Percentiles rank a stretch among this genome's conserved stretches.
phyloP scores from a whole-genome alignment of 1,139 yeast genomes.

The Suhomyces ambrosiae region DNA sequence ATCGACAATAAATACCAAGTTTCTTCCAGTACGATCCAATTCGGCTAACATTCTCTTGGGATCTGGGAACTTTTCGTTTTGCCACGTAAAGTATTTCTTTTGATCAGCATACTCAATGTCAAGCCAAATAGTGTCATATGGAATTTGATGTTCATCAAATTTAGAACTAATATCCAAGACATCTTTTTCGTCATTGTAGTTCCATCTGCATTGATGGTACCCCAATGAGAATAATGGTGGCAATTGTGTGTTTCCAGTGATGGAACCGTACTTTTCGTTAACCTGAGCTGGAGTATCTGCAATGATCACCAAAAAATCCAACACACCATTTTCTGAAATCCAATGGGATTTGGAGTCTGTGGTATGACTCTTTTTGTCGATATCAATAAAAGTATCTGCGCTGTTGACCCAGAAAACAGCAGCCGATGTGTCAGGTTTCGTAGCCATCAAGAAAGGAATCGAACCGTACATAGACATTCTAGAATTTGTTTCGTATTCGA shows the following conservation, averaged over 20 bases:
- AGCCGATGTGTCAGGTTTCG: constrained; percentile 56
- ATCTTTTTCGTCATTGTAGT: constrained; percentile 85
- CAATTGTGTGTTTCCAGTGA: constrained; percentile 77
- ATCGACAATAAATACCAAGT: constrained; percentile 82
- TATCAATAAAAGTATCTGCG: constrained; percentile 90
- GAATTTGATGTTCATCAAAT: constrained; percentile 76
- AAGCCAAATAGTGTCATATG: constrained; percentile 93
- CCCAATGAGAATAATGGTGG: constrained; percentile 85
- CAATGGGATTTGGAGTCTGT: constrained; percentile 65
- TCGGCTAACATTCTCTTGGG: constrained; percentile 66
- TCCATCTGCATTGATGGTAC: constrained; percentile 91
- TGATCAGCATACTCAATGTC: constrained; percentile 89
- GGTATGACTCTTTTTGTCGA: constrained; percentile 40
- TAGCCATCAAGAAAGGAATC: constrained; percentile 83
- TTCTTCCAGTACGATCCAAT: constrained; percentile 73
- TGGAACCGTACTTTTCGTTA: constrained; percentile 59
- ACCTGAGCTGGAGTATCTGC: constrained; percentile 65
- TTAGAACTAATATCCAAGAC: constrained; percentile 66
- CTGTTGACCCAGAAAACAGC: constrained; percentile 92
- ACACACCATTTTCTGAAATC: constrained; percentile 88
- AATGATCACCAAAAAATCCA: constrained; percentile 73
- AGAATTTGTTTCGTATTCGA: constrained; percentile 84
- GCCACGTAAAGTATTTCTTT: constrained; percentile 93
- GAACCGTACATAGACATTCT: constrained; percentile 93
- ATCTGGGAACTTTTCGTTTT: constrained; percentile 68